Evolutionary conservation across 768 basidiomycete genomes (phyloP).

Genomic region (Panellus pusillus): DNA sequence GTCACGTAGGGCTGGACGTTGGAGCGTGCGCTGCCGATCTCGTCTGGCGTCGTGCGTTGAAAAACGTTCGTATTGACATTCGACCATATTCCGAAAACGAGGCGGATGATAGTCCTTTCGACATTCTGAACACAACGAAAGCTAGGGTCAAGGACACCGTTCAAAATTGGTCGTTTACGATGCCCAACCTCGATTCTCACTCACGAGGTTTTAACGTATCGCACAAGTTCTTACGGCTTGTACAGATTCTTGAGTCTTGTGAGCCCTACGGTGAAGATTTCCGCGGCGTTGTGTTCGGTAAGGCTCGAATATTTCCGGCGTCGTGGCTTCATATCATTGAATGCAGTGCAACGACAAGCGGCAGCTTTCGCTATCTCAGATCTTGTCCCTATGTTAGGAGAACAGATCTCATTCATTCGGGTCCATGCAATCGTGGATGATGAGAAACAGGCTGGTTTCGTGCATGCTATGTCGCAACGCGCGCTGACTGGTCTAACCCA

Average conservation of each 20-base stretch:
- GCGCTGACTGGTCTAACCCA: slow-evolving; percentile 23
- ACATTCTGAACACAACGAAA: slow-evolving; percentile 23
- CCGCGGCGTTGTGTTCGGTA: slow-evolving; percentile 68
- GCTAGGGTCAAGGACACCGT: slow-evolving; percentile 41
- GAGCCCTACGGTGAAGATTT: slow-evolving; percentile 55
- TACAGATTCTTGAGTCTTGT: slow-evolving; percentile 59
- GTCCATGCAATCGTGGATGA: slow-evolving; percentile 45
- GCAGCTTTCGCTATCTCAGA: slow-evolving; percentile 62
- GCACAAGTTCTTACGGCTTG: slow-evolving; percentile 61
- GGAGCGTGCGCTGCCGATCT: slow-evolving; percentile 72
- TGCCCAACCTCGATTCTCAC: slow-evolving; percentile 59
- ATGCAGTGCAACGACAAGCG: slow-evolving; percentile 50
- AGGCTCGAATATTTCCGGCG: slow-evolving; percentile 17
- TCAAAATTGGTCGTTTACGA: slow-evolving; percentile 61
- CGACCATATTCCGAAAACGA: slow-evolving; percentile 37
- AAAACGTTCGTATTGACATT: slow-evolving; percentile 34
- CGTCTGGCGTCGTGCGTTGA: slow-evolving; percentile 60
- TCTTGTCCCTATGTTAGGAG: slow-evolving; percentile 53
- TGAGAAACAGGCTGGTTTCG: slow-evolving; percentile 26
- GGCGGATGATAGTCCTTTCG: slow-evolving; percentile 29
- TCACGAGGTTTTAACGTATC: slow-evolving; percentile 68
- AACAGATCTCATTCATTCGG: slow-evolving; percentile 54
- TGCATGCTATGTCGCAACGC: background rate
- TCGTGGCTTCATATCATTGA: background rate
- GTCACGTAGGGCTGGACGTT: slow-evolving; percentile 49